phyloP scores from a whole-genome alignment of 176 grass and related monocot species.

The Themeda triandra region DNA sequence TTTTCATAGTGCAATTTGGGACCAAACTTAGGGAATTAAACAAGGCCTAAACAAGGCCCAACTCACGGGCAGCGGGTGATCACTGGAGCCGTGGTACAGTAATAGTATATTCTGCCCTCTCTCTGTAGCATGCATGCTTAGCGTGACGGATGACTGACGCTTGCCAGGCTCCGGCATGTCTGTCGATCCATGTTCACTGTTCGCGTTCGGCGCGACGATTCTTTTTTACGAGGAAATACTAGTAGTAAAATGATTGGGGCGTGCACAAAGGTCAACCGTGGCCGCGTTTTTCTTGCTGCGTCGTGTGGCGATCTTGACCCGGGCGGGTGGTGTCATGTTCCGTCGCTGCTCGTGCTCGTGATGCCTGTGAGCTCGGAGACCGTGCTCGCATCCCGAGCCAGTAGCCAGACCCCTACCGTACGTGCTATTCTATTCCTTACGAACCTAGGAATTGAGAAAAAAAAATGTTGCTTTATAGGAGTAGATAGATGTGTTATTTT shows the following conservation, averaged over 20 bases:
- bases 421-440: background rate
- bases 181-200: background rate
- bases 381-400: constrained; percentile 23
- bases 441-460: background rate
- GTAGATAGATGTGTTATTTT: background rate
- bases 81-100: no score
- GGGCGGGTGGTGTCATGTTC: background rate
- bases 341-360: background rate
- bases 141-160: no score
- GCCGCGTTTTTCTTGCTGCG: constrained; percentile 14
- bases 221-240: background rate
- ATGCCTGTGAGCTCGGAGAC: background rate
- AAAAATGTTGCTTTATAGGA: background rate
- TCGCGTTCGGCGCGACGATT: no score
- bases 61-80: constrained; percentile 10
- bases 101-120: no score
- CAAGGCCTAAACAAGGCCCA: no score
- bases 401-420: background rate
- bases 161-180: no score
- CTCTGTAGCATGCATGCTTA: background rate
- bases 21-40: no score
- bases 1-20: no score
- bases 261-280: constrained; percentile 16
- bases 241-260: constrained; percentile 25
- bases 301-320: constrained; percentile 24